Conservation (phyloP, 2,329 filamentous ascomycete species). For the Venturia nashicola region DNA sequence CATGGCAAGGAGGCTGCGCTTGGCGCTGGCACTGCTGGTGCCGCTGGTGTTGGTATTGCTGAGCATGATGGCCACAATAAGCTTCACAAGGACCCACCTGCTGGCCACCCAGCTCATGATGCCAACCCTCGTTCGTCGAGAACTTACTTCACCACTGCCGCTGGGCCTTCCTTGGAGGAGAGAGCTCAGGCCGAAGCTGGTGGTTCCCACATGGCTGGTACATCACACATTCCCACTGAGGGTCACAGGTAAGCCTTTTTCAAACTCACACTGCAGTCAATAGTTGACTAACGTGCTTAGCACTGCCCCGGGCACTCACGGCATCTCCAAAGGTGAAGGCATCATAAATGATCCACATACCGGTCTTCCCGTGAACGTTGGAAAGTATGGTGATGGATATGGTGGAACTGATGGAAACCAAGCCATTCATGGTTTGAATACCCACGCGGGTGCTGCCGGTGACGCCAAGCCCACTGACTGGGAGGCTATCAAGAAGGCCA, state of each 20-base stretch:
- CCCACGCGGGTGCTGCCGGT: not conserved
- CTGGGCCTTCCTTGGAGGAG: too few relatives aligned
- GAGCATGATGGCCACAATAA: slow-evolving; percentile 18
- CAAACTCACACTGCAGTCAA: not conserved
- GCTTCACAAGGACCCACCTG: slow-evolving; percentile 30
- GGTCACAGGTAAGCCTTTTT: not conserved
- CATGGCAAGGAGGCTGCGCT: slow-evolving; percentile 17
- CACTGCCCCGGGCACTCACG: not conserved
- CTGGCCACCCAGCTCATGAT: slow-evolving; percentile 15
- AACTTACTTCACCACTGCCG: too few relatives aligned
- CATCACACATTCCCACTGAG: not conserved
- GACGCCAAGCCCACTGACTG: slow-evolving; percentile 13
- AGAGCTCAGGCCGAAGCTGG: too few relatives aligned
- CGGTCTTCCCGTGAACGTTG: slow-evolving; percentile 28
- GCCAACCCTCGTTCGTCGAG: not conserved
- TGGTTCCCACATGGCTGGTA: not conserved
- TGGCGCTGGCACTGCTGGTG: slow-evolving; percentile 13
- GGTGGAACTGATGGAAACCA: slow-evolving; percentile 26
- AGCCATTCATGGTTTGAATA: slow-evolving; percentile 15
- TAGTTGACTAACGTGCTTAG: not conserved
- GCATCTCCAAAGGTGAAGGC: slow-evolving; percentile 14
- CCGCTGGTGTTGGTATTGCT: slow-evolving; percentile 14
- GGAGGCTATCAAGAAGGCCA: slow-evolving; percentile 18
- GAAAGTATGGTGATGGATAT: slow-evolving; percentile 24
- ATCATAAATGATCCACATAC: slow-evolving; percentile 26